These are phyloP conservation scores for Selaginella moellendorffii DNA, from an alignment of 75 land plant species.

Conservation along the genomic window DNA sequence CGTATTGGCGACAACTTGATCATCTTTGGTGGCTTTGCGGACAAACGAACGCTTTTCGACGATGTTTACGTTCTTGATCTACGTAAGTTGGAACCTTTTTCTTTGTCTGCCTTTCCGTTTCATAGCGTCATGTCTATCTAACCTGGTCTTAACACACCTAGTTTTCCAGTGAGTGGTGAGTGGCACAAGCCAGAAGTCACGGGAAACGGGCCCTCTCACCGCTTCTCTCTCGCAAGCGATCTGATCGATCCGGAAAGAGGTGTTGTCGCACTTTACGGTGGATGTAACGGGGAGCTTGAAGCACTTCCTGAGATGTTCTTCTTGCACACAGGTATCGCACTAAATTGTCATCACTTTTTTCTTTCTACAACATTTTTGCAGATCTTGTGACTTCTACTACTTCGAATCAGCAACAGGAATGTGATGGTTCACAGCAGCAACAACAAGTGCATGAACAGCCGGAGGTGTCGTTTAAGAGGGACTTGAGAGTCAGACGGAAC, in stretches of 20 bases:
- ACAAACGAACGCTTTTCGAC: conserved; percentile 68
- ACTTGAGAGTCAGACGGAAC: too few species aligned
- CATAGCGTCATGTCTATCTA: neutral
- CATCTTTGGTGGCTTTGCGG: conserved; percentile 94
- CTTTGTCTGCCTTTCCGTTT: neutral
- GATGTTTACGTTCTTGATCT: conserved; percentile 80
- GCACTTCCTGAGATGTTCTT: conserved; percentile 90
- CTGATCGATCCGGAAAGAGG: conserved; percentile 49
- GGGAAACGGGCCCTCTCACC: conserved; percentile 68
- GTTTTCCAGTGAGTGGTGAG: conserved; percentile 45
- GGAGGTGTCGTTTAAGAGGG: too few species aligned
- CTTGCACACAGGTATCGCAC: conserved; percentile 59
- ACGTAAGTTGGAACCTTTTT: conserved; percentile 31
- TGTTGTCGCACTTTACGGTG: conserved; percentile 63
- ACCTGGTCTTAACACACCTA: neutral
- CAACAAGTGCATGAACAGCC: neutral
- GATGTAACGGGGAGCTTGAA: conserved; percentile 80
- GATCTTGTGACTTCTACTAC: too few species aligned
- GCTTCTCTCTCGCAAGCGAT: conserved; percentile 91
- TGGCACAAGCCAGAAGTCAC: conserved; percentile 53
- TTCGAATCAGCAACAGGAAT: too few species aligned
- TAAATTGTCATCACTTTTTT: neutral
- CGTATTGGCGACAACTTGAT: conserved; percentile 54
- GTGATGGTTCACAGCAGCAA: neutral
- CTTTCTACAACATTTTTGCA: neutral